phyloP scores from a whole-genome alignment of 1,284 basidiomycete genomes.

The Austroboletus olivaceoglutinosus region DNA sequence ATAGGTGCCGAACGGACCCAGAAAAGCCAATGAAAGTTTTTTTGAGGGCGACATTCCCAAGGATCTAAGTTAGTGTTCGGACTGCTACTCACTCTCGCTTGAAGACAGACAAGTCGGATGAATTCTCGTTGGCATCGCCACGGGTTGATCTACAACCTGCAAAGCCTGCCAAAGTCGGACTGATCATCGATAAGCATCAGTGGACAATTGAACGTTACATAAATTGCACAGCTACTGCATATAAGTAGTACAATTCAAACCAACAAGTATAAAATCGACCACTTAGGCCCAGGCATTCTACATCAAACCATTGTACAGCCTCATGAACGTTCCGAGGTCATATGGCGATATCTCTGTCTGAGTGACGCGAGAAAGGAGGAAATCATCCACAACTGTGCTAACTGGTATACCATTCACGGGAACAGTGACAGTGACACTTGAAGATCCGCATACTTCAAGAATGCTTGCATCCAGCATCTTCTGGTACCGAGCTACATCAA shows the following conservation, averaged over 20 bases:
- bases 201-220: not conserved
- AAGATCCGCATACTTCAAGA: slow-evolving; percentile 33
- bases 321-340: slow-evolving; percentile 17
- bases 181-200: not conserved
- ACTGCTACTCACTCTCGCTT: not conserved
- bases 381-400: slow-evolving; percentile 10
- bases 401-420: slow-evolving; percentile 8
- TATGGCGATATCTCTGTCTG: slow-evolving; percentile 10
- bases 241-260: too few species aligned
- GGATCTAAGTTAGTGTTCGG: too few species aligned
- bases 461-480: slow-evolving; percentile 56
- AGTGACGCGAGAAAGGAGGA: slow-evolving; percentile 12
- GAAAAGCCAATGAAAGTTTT: slow-evolving; percentile 42
- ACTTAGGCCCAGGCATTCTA: slow-evolving; percentile 7
- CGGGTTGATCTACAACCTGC: not conserved
- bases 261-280: not conserved
- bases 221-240: too few species aligned
- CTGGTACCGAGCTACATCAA: slow-evolving; percentile 51
- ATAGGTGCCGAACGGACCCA: slow-evolving; percentile 75
- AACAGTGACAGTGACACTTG: slow-evolving; percentile 8
- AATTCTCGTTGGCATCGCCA: not conserved
- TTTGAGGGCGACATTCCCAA: slow-evolving; percentile 7
- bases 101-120: not conserved
- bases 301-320: slow-evolving; percentile 4
- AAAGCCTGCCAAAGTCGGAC: not conserved